These are phyloP conservation scores for Thamnidium elegans DNA, from an alignment of 192 early-diverging fungal genomes.

Conservation along the genomic window DNA sequence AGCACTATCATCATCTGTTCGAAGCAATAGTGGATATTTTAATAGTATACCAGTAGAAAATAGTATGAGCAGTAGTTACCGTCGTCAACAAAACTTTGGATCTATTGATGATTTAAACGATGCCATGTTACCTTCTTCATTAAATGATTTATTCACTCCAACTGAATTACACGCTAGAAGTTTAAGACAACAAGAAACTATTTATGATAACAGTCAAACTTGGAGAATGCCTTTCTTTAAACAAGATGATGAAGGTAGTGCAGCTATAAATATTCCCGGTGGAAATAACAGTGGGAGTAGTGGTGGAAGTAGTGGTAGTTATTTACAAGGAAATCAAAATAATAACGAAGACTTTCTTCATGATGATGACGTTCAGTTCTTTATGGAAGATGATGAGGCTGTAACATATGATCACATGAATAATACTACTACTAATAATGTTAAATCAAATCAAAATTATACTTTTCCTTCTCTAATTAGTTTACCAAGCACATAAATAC, in stretches of 20 bases:
- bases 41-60: not conserved
- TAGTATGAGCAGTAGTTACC: not conserved
- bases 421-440: slow-evolving; percentile 5
- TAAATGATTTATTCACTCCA: slow-evolving; percentile 55
- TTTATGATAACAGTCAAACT: not conserved
- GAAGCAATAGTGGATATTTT: not conserved
- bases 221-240: slow-evolving; percentile 7
- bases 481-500: slow-evolving; percentile 16
- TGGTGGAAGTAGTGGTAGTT: not conserved
- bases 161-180: slow-evolving; percentile 35
- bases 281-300: not conserved
- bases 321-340: not conserved
- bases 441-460: not conserved
- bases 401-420: slow-evolving; percentile 8
- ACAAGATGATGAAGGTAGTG: not conserved
- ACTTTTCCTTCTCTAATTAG: slow-evolving; percentile 8
- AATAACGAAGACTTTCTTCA: slow-evolving; percentile 5
- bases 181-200: slow-evolving; percentile 11
- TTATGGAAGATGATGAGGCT: slow-evolving; percentile 24
- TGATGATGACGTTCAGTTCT: slow-evolving; percentile 30
- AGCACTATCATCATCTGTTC: not conserved
- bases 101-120: slow-evolving; percentile 23
- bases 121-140: slow-evolving; percentile 46
- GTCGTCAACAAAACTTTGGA: not conserved
- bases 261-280: slow-evolving; percentile 25